Percentiles rank a stretch among this genome's conserved stretches.
phyloP scores from a whole-genome alignment of 495 filamentous ascomycete genomes.

The Trichoderma asperelloides region DNA sequence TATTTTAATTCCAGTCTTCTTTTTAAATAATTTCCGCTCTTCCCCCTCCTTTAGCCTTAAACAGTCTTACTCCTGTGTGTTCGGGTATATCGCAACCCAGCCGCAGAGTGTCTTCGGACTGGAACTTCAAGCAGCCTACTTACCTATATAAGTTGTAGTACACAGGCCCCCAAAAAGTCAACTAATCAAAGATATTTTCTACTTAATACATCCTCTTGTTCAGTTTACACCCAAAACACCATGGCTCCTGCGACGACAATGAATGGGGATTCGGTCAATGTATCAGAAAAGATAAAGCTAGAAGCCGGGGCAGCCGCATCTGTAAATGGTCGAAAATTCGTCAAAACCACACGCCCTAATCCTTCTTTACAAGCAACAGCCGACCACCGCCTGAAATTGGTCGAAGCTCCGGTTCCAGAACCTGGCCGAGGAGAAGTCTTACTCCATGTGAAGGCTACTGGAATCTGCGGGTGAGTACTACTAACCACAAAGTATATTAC shows the following conservation, averaged over 20 bases:
- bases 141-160: too few relatives aligned
- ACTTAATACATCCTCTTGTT: neutral
- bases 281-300: neutral
- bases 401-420: conserved; percentile 42
- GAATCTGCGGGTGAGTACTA: conserved; percentile 33
- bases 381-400: conserved; percentile 42
- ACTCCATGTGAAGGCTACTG: conserved; percentile 43
- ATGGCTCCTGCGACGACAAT: neutral
- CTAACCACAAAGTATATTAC: neutral
- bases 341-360: conserved; percentile 28
- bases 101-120: too few relatives aligned
- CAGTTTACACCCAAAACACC: neutral
- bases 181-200: neutral
- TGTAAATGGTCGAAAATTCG: neutral
- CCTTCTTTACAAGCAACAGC: conserved; percentile 48
- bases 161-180: neutral
- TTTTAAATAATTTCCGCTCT: too few relatives aligned
- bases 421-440: conserved; percentile 39
- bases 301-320: neutral
- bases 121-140: too few relatives aligned
- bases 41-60: too few relatives aligned
- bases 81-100: too few relatives aligned
- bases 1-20: too few relatives aligned
- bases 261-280: neutral
- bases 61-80: too few relatives aligned